A percentile compares a stretch with the other conserved stretches of the same genome.
Evolutionary conservation across 148 eudicot genomes (phyloP).

Genomic region (Linanthus parryae): DNA sequence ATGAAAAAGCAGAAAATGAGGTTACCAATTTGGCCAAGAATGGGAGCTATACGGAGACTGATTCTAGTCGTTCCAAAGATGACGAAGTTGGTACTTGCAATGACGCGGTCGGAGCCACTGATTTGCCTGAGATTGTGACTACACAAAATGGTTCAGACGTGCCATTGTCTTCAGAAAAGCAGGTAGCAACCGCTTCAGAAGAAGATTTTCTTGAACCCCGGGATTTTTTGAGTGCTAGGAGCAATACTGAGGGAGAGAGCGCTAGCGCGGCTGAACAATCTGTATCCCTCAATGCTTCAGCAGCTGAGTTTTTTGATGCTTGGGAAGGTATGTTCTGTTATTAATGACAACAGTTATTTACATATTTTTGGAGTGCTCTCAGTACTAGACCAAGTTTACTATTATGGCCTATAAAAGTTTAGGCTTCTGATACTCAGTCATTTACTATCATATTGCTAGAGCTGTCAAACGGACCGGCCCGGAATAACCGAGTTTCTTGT

Average conservation of each 20-base stretch:
- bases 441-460: too few relatives aligned
- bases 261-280: constrained; percentile 36
- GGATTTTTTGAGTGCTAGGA: constrained; percentile 52
- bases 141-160: constrained; percentile 18
- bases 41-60: constrained; percentile 8
- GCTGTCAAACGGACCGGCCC: too few relatives aligned
- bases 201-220: constrained; percentile 71
- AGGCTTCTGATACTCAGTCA: too few relatives aligned
- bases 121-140: constrained; percentile 7
- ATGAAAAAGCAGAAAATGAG: constrained; percentile 18
- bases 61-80: constrained; percentile 14
- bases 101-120: constrained; percentile 10
- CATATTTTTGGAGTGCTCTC: too few relatives aligned
- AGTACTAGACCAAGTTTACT: too few relatives aligned
- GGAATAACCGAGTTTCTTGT: too few relatives aligned
- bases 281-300: constrained; percentile 26
- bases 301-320: constrained; percentile 84
- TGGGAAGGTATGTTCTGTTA: constrained; percentile 61
- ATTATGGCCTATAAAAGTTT: too few relatives aligned
- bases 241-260: constrained; percentile 40
- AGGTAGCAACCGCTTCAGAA: constrained; percentile 34
- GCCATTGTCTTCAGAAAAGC: constrained; percentile 19
- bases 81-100: constrained; percentile 10
- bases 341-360: too few relatives aligned
- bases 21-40: constrained; percentile 13